These are phyloP conservation scores for Quercus berberidifolia DNA, from an alignment of 306 rosid genomes.

Conservation along the genomic window DNA sequence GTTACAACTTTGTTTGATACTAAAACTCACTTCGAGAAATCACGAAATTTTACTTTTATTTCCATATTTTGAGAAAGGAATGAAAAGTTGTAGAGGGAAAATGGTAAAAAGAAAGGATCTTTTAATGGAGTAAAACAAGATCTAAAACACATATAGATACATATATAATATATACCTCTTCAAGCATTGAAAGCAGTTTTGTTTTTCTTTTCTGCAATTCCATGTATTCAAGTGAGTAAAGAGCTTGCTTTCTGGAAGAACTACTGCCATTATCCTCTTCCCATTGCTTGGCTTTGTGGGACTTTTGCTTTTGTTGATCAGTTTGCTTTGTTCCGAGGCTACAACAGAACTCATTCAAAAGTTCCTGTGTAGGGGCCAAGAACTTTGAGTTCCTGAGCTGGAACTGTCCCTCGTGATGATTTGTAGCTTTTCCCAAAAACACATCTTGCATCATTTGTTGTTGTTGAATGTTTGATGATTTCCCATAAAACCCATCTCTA, in stretches of 20 bases:
- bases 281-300: constrained; percentile 45
- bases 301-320: constrained; percentile 36
- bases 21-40: constrained; percentile 20
- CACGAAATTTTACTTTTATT: not conserved
- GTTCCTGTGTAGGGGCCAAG: constrained; percentile 65
- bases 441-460: constrained; percentile 33
- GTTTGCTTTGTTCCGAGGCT: constrained; percentile 58
- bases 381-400: constrained; percentile 60
- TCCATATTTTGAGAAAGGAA: constrained; percentile 13
- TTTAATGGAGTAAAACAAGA: constrained; percentile 21
- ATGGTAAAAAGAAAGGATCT: not conserved
- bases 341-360: constrained; percentile 83
- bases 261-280: constrained; percentile 38
- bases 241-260: constrained; percentile 50
- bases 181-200: constrained; percentile 84
- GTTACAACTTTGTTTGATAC: constrained; percentile 16
- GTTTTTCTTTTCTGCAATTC: constrained; percentile 89
- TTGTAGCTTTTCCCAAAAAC: constrained; percentile 27
- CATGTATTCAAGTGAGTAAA: constrained; percentile 68
- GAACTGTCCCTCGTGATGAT: constrained; percentile 34
- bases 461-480: constrained; percentile 16
- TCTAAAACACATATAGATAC: not conserved
- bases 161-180: constrained; percentile 57
- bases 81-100: not conserved
- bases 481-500: constrained; percentile 37